phyloP scores from a whole-genome alignment of 805 yeast species.

The Candida tallmaniae region DNA sequence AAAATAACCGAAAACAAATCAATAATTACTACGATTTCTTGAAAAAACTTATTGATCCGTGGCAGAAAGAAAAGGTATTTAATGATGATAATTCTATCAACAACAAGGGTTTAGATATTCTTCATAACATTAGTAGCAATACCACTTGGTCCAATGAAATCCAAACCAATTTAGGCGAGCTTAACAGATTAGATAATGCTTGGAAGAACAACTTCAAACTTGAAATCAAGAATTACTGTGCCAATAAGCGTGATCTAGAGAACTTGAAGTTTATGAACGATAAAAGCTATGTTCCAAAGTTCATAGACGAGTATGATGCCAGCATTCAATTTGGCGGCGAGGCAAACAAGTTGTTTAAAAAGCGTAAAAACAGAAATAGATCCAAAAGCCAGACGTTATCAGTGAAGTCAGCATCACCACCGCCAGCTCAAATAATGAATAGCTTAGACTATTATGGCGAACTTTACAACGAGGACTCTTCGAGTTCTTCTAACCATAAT shows the following conservation, averaged over 20 bases:
- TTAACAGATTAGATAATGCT: conserved; percentile 22
- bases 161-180: conserved; percentile 20
- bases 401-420: conserved; percentile 2
- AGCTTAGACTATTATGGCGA: conserved; percentile 13
- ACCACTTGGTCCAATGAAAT: conserved; percentile 31
- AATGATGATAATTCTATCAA: conserved; percentile 29
- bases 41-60: conserved; percentile 4
- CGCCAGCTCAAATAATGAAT: conserved; percentile 1
- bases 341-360: conserved; percentile 18
- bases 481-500: too few species aligned
- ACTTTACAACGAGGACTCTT: conserved; percentile 13
- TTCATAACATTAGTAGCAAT: conserved; percentile 20
- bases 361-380: conserved; percentile 7
- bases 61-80: conserved; percentile 14
- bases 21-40: conserved; percentile 14
- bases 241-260: conserved; percentile 14
- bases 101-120: conserved; percentile 20
- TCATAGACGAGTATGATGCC: conserved; percentile 32
- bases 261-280: conserved; percentile 20
- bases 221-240: conserved; percentile 26
- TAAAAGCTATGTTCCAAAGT: conserved; percentile 25
- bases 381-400: conserved; percentile 8
- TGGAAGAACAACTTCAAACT: conserved; percentile 28
- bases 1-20: conserved; percentile 22
- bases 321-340: conserved; percentile 37